A percentile compares a stretch with the other conserved stretches of the same genome.
These are phyloP conservation scores for Cryptococcus sp. DNA, from an alignment of 1,284 basidiomycete genomes.

Conservation along the genomic window DNA sequence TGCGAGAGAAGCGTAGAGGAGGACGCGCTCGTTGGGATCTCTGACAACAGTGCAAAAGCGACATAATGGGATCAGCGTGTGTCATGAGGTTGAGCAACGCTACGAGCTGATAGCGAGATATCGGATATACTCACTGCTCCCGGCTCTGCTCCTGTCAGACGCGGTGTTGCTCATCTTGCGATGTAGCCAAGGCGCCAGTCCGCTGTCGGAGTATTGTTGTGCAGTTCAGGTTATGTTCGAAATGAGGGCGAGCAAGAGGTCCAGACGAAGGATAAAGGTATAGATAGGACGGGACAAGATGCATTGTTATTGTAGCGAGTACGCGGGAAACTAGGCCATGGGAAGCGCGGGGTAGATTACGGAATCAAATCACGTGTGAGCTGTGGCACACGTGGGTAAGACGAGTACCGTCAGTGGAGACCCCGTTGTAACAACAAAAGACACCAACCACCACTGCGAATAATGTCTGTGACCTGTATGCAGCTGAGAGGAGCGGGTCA, in stretches of 20 bases:
- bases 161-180: no score
- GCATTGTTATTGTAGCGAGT: background rate
- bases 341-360: conserved; percentile 11
- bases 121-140: no score
- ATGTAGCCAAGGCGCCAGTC: no score
- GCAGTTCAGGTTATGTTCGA: no score
- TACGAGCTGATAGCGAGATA: no score
- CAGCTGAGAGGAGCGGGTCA: background rate
- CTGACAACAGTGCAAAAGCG: conserved; percentile 1
- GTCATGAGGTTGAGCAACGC: no score
- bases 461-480: background rate
- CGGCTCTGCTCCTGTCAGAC: no score
- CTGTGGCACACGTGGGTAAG: background rate
- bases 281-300: no score
- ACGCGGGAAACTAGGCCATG: no score
- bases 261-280: no score
- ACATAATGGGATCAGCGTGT: background rate
- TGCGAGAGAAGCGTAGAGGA: conserved; percentile 14
- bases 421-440: background rate
- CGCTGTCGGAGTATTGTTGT: no score
- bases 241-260: no score
- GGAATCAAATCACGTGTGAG: background rate
- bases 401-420: background rate
- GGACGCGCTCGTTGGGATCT: conserved; percentile 13
- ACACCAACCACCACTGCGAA: background rate